Evolutionary conservation across 2,329 filamentous ascomycete genomes (phyloP), one percentile per base, ranked within the genome.

Genomic region (Claviceps paspali): DNA sequence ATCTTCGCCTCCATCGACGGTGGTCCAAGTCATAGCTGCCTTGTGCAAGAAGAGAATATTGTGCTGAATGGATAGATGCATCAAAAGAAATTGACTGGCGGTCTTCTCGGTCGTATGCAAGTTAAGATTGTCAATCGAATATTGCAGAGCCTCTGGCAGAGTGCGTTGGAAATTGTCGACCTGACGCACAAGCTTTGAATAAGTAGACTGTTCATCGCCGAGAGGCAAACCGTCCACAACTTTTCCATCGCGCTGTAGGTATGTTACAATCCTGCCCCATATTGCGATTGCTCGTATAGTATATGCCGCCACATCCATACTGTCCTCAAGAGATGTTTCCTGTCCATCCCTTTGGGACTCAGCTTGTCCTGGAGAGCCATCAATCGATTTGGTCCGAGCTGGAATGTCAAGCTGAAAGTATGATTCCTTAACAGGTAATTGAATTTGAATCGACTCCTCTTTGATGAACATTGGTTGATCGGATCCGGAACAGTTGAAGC

Each of bases 241-340:
- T 52, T 82, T 87, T 1, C 86, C 87, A 18, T 87, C 87, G 40
- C 94, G 74, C 52, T 94, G 95, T 43, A 95, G 65, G 53, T 94
- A 95, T 43, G 79, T 80, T 48, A 94, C 82, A 34, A 95, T 79
- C 34, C 79, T 77, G 5, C 91, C 91, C 87, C 88, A 96, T 23
- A 94, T 65, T 2, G 86, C 76, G 43, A 96, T 82, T 2, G 80
- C 70, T 15, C 83, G 77, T 43, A 96, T 81, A 50, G 91, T 82
- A 56, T 92, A 94, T 9, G 88, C 86, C 2, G 86, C 82, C 4
- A 93, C 85, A 2, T 88, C 91, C 86, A 96, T 93, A 51, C 94
- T 95, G 6, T 82, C 77, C 48, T 70, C 76, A 1, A 80, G 68
- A 45, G 83, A 71, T 18, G 68, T 68, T 14, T 77, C 55, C 43